A percentile compares a stretch with the other conserved stretches of the same genome.
Evolutionary conservation across 1,139 yeast genomes (phyloP).

Genomic region (Nematodospora anomalae): DNA sequence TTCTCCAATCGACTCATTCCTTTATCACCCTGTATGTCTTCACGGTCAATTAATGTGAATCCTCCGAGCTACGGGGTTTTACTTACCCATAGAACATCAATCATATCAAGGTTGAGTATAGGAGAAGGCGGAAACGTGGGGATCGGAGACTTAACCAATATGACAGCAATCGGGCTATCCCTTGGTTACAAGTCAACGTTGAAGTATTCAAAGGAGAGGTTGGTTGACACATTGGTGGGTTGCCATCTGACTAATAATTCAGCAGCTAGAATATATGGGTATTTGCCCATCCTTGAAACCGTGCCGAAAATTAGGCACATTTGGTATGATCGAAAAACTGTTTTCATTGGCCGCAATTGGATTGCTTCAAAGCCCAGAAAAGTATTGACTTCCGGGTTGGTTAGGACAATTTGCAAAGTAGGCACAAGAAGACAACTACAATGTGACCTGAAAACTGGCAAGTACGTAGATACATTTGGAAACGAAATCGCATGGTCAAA

Average conservation of each 20-base stretch:
- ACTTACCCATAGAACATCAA: slow-evolving; percentile 7
- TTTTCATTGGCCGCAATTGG: slow-evolving; percentile 2
- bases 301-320: slow-evolving; percentile 4
- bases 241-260: slow-evolving; percentile 1
- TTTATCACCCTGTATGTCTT: slow-evolving; percentile 12
- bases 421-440: slow-evolving; percentile 8
- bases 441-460: slow-evolving; percentile 6
- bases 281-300: slow-evolving; percentile 2
- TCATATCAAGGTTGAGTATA: slow-evolving; percentile 5
- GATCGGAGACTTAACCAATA: slow-evolving; percentile 1
- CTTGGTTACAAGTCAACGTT: slow-evolving; percentile 2
- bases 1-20: slow-evolving; percentile 7
- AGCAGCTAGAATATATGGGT: slow-evolving; percentile 6
- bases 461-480: slow-evolving; percentile 8
- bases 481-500: slow-evolving; percentile 9
- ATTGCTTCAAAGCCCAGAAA: slow-evolving; percentile 1
- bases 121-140: slow-evolving; percentile 2
- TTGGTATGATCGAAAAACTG: slow-evolving; percentile 1
- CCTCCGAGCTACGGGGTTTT: slow-evolving; percentile 7
- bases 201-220: slow-evolving; percentile 3
- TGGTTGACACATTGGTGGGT: slow-evolving; percentile 1
- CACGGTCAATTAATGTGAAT: slow-evolving; percentile 1
- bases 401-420: slow-evolving; percentile 9
- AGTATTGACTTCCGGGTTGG: slow-evolving; percentile 5
- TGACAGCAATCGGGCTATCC: slow-evolving; percentile 8